These are phyloP conservation scores for Tuber indicum DNA, from an alignment of 495 filamentous ascomycete species.

Conservation along the genomic window DNA sequence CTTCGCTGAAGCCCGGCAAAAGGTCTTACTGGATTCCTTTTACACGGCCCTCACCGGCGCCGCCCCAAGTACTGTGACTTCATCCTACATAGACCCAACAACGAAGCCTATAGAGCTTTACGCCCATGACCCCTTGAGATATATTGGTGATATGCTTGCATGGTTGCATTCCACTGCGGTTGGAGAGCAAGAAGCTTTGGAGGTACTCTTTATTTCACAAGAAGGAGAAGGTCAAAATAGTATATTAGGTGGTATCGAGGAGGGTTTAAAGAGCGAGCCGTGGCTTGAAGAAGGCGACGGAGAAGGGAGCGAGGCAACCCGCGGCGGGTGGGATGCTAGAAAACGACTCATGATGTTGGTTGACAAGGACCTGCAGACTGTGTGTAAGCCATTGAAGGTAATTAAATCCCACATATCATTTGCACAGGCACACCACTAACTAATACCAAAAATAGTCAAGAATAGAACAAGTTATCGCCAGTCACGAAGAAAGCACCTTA, in stretches of 20 bases:
- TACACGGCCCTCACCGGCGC: constrained; percentile 81
- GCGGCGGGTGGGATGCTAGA: constrained; percentile 63
- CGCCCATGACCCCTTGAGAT: constrained; percentile 85
- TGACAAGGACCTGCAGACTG: constrained; percentile 63
- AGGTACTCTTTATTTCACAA: constrained; percentile 82
- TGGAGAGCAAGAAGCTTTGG: constrained; percentile 85
- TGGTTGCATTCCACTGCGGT: constrained; percentile 94
- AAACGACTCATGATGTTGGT: constrained; percentile 82
- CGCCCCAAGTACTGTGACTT: constrained; percentile 41
- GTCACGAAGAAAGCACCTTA: constrained; percentile 79
- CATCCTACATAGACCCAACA: constrained; percentile 47
- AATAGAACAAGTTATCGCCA: constrained; percentile 83
- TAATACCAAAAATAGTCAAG: constrained; percentile 42
- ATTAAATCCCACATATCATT: neutral
- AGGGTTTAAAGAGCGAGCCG: constrained; percentile 76
- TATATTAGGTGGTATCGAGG: constrained; percentile 58
- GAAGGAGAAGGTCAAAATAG: constrained; percentile 59
- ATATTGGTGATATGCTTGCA: constrained; percentile 95
- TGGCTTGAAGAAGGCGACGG: constrained; percentile 57
- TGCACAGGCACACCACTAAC: constrained; percentile 6
- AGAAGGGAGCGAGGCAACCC: constrained; percentile 52
- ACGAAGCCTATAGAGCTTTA: constrained; percentile 91
- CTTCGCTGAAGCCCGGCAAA: constrained; percentile 85
- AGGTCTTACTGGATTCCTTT: constrained; percentile 82
- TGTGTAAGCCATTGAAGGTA: constrained; percentile 37